Conservation (phyloP, 257 asterid species). For the Solanum sejunctum region DNA sequence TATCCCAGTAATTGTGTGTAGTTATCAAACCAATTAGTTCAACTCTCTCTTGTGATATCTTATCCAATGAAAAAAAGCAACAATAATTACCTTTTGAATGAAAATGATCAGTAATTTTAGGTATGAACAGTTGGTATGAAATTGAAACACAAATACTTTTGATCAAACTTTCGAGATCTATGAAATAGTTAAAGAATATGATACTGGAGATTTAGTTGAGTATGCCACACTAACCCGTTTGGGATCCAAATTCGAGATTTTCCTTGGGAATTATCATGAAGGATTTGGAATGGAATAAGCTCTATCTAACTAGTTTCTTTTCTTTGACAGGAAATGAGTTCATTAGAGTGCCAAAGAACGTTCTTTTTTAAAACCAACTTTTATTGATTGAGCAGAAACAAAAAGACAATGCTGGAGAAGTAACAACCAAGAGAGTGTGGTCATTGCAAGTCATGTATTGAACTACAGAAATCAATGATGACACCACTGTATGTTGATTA, state of each 20-base stretch:
- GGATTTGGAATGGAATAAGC: not conserved
- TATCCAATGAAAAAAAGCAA: not conserved
- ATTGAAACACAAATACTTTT: not conserved
- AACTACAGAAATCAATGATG: not conserved
- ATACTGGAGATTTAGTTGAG: not conserved
- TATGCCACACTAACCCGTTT: not conserved
- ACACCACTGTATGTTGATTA: not conserved
- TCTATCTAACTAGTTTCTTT: not conserved
- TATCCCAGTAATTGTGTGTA: not conserved
- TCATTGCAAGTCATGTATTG: not conserved
- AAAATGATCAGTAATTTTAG: not conserved
- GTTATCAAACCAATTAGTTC: not conserved
- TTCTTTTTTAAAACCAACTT: not conserved
- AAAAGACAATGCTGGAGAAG: not conserved
- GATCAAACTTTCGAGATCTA: not conserved
- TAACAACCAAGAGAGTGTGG: not conserved
- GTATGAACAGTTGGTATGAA: not conserved
- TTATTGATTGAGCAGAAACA: not conserved
- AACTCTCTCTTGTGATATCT: not conserved
- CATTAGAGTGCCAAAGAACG: not conserved
- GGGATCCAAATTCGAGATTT: not conserved
- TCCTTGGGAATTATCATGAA: not conserved
- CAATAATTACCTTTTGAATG: not conserved
- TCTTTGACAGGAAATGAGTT: not conserved
- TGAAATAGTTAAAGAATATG: not conserved